These are phyloP conservation scores for Porpolomopsis calyptriformis DNA, from an alignment of 768 basidiomycete species.

Conservation along the genomic window DNA sequence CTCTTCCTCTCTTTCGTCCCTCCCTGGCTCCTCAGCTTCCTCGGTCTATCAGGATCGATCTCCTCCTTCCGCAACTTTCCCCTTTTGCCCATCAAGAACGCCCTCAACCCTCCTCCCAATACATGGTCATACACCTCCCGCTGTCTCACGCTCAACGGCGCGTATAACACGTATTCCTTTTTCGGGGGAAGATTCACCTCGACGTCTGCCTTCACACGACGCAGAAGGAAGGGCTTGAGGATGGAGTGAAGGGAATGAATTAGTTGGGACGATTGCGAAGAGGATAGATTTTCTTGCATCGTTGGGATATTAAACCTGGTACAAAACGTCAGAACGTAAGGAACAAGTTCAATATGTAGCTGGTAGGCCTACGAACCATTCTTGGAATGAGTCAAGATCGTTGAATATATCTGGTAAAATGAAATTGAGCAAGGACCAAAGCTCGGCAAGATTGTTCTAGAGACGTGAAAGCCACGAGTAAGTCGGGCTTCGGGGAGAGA, in stretches of 20 bases:
- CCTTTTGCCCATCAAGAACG: conserved; percentile 41
- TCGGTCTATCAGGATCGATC: conserved; percentile 5
- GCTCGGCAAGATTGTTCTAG: conserved; percentile 89
- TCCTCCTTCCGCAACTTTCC: conserved; percentile 5
- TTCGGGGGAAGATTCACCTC: conserved; percentile 71
- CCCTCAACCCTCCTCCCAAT: conserved; percentile 58
- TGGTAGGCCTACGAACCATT: conserved; percentile 39
- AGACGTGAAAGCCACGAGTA: background rate
- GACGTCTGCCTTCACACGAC: conserved; percentile 87
- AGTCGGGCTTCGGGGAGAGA: background rate
- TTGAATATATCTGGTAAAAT: conserved; percentile 90
- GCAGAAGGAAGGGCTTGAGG: conserved; percentile 88
- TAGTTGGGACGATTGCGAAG: conserved; percentile 51
- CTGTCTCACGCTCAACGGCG: conserved; percentile 74
- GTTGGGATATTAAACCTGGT: conserved; percentile 63
- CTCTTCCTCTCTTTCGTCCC: conserved; percentile 26
- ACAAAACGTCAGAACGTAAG: background rate
- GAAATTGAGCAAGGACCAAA: conserved; percentile 94
- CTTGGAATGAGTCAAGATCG: conserved; percentile 81
- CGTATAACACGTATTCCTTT: conserved; percentile 91
- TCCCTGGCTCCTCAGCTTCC: conserved; percentile 22
- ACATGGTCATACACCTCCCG: conserved; percentile 79
- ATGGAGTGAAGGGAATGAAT: conserved; percentile 79
- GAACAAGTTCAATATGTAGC: background rate
- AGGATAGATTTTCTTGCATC: conserved; percentile 44